Percentiles rank a stretch among this genome's conserved stretches.
Evolutionary conservation across 2,329 filamentous ascomycete species (phyloP).

Genomic region (Metarhizium guizhouense): DNA sequence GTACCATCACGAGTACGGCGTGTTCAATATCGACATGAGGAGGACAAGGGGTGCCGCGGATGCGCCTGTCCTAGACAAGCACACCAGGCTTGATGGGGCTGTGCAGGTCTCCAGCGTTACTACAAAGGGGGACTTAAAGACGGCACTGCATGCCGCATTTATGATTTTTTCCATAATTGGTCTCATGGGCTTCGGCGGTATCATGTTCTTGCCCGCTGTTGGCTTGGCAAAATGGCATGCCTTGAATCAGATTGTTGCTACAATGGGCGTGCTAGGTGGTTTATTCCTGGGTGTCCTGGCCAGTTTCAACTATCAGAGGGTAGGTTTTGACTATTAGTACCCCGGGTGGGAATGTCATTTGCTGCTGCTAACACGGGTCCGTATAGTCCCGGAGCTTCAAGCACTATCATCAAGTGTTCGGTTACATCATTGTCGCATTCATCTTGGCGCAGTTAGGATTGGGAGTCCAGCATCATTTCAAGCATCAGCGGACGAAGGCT

Average conservation of each 20-base stretch:
- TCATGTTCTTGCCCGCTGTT: constrained; percentile 42
- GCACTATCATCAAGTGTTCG: constrained; percentile 49
- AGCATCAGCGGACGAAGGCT: constrained; percentile 39
- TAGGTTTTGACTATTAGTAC: constrained; percentile 24
- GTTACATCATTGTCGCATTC: constrained; percentile 42
- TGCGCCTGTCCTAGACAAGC: constrained; percentile 28
- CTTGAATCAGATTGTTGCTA: constrained; percentile 40
- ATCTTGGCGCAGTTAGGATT: constrained; percentile 44
- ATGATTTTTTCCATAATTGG: constrained; percentile 50
- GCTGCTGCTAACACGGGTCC: constrained; percentile 4
- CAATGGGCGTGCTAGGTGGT: constrained; percentile 39
- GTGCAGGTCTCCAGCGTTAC: constrained; percentile 20
- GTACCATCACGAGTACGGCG: constrained; percentile 44
- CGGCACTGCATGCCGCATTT: constrained; percentile 35
- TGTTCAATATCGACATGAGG: constrained; percentile 46
- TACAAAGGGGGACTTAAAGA: constrained; percentile 27
- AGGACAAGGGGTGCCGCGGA: constrained; percentile 37
- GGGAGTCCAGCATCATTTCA: constrained; percentile 46
- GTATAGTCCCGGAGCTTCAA: constrained; percentile 42
- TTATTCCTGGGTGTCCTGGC: constrained; percentile 43
- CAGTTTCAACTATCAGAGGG: constrained; percentile 45
- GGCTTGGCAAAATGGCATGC: constrained; percentile 46
- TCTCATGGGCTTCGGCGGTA: constrained; percentile 48
- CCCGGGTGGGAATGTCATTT: neutral
- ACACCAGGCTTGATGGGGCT: constrained; percentile 26